Conservation (phyloP, 164 flowering plant species). For the Annona squamosa region DNA sequence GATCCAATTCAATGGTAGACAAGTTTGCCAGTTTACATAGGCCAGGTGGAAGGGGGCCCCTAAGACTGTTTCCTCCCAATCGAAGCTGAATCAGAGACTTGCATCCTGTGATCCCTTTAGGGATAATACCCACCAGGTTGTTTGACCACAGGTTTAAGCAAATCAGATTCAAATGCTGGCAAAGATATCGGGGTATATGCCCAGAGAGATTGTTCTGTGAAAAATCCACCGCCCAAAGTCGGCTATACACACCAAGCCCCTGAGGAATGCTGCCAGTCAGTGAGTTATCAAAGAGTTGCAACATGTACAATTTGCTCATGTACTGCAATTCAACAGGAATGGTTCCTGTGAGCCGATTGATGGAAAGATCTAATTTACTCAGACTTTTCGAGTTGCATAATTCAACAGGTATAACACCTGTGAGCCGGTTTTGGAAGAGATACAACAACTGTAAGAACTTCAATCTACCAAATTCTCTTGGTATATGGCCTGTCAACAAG, state of each 20-base stretch:
- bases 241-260: conserved; percentile 49
- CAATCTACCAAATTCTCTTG: conserved; percentile 46
- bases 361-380: conserved; percentile 55
- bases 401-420: conserved; percentile 57
- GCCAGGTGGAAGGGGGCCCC: conserved; percentile 57
- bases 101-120: conserved; percentile 44
- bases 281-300: conserved; percentile 58
- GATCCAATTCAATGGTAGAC: conserved; percentile 50
- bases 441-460: conserved; percentile 37
- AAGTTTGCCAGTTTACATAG: conserved; percentile 54
- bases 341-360: conserved; percentile 51
- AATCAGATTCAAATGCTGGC: conserved; percentile 41
- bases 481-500: conserved; percentile 49
- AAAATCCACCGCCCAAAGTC: conserved; percentile 65
- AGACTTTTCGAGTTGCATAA: conserved; percentile 45
- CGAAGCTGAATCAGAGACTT: conserved; percentile 46
- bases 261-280: conserved; percentile 62
- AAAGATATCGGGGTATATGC: conserved; percentile 49
- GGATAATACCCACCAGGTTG: conserved; percentile 49
- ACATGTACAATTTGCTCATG: conserved; percentile 32
- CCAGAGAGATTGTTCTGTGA: conserved; percentile 54
- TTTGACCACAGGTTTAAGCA: conserved; percentile 53
- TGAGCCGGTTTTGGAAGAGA: conserved; percentile 57
- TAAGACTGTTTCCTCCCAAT: conserved; percentile 40
- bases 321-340: conserved; percentile 62